Percentiles rank a stretch among this genome's conserved stretches.
Conservation (phyloP, 768 basidiomycete genomes). For the Hortiboletus flavorubellus region DNA sequence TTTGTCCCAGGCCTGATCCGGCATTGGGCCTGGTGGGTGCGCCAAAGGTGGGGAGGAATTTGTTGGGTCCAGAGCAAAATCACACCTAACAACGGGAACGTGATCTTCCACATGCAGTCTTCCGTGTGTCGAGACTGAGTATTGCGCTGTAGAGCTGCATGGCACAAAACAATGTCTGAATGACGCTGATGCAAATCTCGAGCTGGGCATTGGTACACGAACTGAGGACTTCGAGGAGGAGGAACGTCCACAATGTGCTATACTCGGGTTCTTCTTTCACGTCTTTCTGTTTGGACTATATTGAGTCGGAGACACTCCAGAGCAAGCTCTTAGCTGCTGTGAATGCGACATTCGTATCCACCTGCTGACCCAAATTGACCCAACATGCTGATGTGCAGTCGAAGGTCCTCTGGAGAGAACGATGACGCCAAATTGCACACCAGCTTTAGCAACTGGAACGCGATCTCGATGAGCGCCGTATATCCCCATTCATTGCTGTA, state of each 20-base stretch:
- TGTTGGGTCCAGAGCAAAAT: constrained; percentile 56
- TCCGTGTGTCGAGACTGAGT: constrained; percentile 80
- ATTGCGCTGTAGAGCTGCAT: constrained; percentile 92
- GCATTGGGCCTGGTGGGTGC: constrained; percentile 11
- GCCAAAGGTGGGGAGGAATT: constrained; percentile 2
- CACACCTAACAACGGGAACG: constrained; percentile 80
- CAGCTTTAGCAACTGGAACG: constrained; percentile 89
- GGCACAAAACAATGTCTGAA: constrained; percentile 91
- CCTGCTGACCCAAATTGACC: constrained; percentile 89
- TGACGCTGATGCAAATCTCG: constrained; percentile 90
- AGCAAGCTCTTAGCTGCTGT: constrained; percentile 90
- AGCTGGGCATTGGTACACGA: constrained; percentile 78
- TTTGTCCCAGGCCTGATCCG: constrained; percentile 71
- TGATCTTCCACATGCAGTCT: constrained; percentile 89
- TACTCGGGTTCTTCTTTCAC: constrained; percentile 64
- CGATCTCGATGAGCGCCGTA: constrained; percentile 78
- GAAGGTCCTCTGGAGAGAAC: constrained; percentile 76
- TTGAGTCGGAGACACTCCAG: constrained; percentile 95
- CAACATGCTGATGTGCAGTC: constrained; percentile 84
- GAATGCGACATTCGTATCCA: constrained; percentile 93
- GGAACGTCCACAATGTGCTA: constrained; percentile 91
- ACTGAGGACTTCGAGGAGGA: constrained; percentile 78
- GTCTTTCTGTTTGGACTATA: constrained; percentile 78
- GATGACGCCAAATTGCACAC: constrained; percentile 91
- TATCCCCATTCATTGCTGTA: constrained; percentile 67